Base-by-base conservation (phyloP, 1,284 basidiomycete species). In the Mycena citricolor region DNA sequence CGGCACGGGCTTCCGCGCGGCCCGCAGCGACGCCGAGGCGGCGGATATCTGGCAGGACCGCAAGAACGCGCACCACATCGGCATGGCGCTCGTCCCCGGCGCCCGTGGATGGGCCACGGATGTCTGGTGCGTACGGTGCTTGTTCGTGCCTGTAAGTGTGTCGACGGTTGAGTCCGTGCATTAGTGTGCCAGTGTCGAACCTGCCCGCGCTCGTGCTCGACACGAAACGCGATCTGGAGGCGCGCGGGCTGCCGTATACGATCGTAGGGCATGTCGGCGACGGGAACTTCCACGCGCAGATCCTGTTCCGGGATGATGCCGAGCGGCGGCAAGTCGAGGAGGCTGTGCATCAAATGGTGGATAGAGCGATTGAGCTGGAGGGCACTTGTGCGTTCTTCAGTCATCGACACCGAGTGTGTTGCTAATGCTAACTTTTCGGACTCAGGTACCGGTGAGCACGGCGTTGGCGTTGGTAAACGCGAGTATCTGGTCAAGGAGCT, bases 241-340 rank as follows among this genome's bases (percentile, higher is more conserved):
- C 67, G 23, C 61, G 75, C 6, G 84, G 82, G 0, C 61, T 93
- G 17, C 63, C 76, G 3, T 82, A 82, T 2, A 77, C 77, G 0
- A 81, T 89, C 29, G 74, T 86, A 8, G 90, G 90, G 2, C 91
- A 94, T 56, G 89, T 90, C 0, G 92, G 91, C 1, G 92, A 94
- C 61, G 91, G 90, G 4, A 74, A 74, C 40, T 74, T 74, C 55
- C 71, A 74, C 65, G 71, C 75, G 57, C 60, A 79, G 3, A 62
- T 90, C 11, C 63, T 86, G 4, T 86, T 87, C 66, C 68, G 67
- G 22, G 75, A 70, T 24, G 81, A 83, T 5, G 73, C 81, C 28
- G 86, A 90, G 57, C 60, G 74, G 14, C 64, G 60, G 22, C 63
- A 60, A 11, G 81, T 74, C 0, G 69, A 70, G 29, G 70, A 70